Percentiles rank a stretch among this genome's conserved stretches.
These are phyloP conservation scores for Epichloe bromicola DNA, from an alignment of 2,329 filamentous ascomycete genomes.

Conservation along the genomic window DNA sequence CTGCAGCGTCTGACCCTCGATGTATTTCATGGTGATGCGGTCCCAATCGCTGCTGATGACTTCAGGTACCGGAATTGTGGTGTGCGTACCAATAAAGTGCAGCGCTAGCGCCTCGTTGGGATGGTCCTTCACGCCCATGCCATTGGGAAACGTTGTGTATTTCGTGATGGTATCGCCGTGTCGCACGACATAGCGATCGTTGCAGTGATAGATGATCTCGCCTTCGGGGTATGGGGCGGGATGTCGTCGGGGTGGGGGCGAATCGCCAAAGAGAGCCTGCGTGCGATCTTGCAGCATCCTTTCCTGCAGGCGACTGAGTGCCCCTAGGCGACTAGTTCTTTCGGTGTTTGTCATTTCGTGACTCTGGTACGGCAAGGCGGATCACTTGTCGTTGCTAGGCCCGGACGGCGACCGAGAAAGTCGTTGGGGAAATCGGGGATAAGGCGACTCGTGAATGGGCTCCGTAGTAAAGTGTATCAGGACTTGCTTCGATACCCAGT, in stretches of 20 bases:
- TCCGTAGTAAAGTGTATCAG: no score
- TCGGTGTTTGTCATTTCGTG: no score
- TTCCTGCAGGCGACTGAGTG: background rate
- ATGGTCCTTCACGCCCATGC: conserved; percentile 6
- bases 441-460: no score
- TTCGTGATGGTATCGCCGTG: conserved; percentile 11
- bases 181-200: conserved; percentile 6
- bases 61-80: conserved; percentile 14
- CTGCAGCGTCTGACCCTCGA: conserved; percentile 14
- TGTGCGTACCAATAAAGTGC: conserved; percentile 11
- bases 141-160: conserved; percentile 9
- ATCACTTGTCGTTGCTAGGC: no score
- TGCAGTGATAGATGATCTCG: conserved; percentile 8
- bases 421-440: no score
- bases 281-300: background rate
- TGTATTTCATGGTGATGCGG: conserved; percentile 14
- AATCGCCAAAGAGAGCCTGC: conserved; percentile 3
- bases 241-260: conserved; percentile 7
- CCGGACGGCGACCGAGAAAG: no score
- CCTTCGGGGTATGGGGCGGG: conserved; percentile 12
- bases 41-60: conserved; percentile 16
- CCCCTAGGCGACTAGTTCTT: background rate
- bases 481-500: no score
- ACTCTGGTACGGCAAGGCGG: no score
- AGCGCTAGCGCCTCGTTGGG: conserved; percentile 3